Conservation (phyloP, 2,329 filamentous ascomycete species). For the Colletotrichum sp. region DNA sequence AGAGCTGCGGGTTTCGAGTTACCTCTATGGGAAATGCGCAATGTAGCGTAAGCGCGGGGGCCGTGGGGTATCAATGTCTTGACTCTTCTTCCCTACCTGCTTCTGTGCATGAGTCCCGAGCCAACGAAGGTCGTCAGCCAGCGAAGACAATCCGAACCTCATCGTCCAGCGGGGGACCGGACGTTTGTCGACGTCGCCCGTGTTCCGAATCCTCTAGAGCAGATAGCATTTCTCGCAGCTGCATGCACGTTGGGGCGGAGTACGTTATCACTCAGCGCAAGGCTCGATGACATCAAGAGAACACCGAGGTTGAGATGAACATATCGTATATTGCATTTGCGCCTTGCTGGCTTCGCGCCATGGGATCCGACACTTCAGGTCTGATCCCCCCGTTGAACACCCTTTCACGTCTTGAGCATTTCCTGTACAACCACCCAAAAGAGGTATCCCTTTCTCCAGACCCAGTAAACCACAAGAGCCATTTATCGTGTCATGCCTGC, state of each 20-base stretch:
- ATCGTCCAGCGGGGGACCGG: not conserved
- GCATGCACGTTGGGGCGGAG: not conserved
- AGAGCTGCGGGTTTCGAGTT: not conserved
- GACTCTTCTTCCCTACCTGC: not conserved
- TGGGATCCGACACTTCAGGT: not conserved
- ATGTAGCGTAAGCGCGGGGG: not conserved
- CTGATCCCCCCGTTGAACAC: conserved; percentile 14
- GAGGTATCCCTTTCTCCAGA: conserved; percentile 17
- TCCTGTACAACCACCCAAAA: conserved; percentile 18
- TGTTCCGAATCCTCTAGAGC: not conserved
- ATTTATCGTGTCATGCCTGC: conserved; percentile 23
- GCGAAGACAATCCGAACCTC: not conserved
- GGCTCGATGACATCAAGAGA: not conserved
- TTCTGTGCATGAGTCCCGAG: not conserved
- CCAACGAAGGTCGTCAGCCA: not conserved
- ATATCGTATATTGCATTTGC: conserved; percentile 41
- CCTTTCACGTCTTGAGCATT: conserved; percentile 23
- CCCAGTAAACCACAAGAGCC: conserved; percentile 14
- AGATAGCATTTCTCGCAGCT: not conserved
- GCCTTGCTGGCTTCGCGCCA: conserved; percentile 30
- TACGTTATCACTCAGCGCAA: not conserved
- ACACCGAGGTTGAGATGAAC: conserved; percentile 15
- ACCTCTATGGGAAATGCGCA: not conserved
- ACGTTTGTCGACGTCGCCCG: not conserved
- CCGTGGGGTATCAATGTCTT: not conserved